Evolutionary conservation across 306 rosid genomes (phyloP), one percentile per base, ranked within the genome.

Genomic region (Malus sylvestris): DNA sequence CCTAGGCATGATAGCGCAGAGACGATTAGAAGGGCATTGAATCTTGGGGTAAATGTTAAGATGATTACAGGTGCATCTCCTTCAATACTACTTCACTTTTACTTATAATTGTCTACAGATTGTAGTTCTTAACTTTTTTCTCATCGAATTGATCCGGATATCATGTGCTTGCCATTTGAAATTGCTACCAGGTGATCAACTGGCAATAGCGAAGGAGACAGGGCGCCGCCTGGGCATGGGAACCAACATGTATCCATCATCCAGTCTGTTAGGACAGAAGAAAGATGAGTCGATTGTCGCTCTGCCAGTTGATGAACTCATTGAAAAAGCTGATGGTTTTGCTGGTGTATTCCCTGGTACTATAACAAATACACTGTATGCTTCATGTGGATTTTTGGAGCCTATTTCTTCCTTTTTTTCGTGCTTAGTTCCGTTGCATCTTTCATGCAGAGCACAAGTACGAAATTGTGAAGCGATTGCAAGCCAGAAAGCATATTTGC

Each of bases 1-100:
- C 98, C 98, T 70, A 82, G 98, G 77, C 96, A 93, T 81, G 97
- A 92, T 69, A 91, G 97, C 76, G 97, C 95, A 19, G 97, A 91
- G 78, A 91, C 97, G 35, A 89, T 92, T 68, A 73, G 83, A 38
- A 85, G 96, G 74, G 98, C 96, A 9, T 80, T 93, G 81, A 82
- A 93, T 78, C 96, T 93, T 33, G 98, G 98, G 73, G 96, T 93
- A 44, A 90, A 84, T 80, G 93, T 93, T 59, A 93, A 90, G 78
- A 90, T 93, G 98, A 93, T 90, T 71, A 93, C 98, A 83, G 97
- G 97, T 89, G 1, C 46, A 71, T 79, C n/a, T 78, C 72, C 42
- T 66, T 81, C 73, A 23, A 67, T 78, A 57, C 22, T 20, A n/a
- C 51, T 66, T 20, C 18, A 32, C 14, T 60, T 75, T 57, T 16